Evolutionary conservation across 352 stramenopile genomes (phyloP).

Genomic region (Globisporangium irregulare): DNA sequence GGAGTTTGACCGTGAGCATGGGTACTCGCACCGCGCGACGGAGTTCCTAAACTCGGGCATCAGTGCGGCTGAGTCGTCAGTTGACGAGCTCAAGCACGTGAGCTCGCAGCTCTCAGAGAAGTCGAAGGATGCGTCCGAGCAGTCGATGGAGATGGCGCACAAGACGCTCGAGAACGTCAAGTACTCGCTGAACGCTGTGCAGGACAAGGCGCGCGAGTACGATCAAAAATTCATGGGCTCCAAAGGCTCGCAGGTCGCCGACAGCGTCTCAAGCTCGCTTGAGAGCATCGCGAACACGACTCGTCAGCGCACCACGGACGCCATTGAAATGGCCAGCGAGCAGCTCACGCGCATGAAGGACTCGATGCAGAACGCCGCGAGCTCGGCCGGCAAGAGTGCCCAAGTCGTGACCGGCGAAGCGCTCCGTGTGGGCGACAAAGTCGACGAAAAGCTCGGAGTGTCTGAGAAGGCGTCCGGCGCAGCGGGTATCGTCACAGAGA

Average conservation of each 20-base stretch:
- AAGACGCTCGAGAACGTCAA: neutral
- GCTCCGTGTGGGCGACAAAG: neutral
- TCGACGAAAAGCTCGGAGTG: neutral
- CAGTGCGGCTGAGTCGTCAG: neutral
- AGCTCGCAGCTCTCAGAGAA: neutral
- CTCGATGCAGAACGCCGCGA: neutral
- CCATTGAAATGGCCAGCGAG: neutral
- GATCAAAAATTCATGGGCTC: neutral
- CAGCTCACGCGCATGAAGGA: neutral
- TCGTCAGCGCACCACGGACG: neutral
- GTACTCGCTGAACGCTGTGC: neutral
- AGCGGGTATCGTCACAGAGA: neutral
- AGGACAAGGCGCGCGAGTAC: neutral
- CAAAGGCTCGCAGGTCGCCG: neutral
- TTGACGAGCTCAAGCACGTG: neutral
- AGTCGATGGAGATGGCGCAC: neutral
- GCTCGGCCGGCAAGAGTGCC: neutral
- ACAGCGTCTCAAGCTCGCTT: neutral
- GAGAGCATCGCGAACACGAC: neutral
- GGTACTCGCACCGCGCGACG: neutral
- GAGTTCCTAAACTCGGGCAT: neutral
- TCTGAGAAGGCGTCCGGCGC: neutral
- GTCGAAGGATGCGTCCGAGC: neutral
- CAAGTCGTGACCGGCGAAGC: neutral
- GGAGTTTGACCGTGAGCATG: neutral